Evolutionary conservation across 1,284 basidiomycete genomes (phyloP).

Genomic region (Cystobasidium slooffiae): DNA sequence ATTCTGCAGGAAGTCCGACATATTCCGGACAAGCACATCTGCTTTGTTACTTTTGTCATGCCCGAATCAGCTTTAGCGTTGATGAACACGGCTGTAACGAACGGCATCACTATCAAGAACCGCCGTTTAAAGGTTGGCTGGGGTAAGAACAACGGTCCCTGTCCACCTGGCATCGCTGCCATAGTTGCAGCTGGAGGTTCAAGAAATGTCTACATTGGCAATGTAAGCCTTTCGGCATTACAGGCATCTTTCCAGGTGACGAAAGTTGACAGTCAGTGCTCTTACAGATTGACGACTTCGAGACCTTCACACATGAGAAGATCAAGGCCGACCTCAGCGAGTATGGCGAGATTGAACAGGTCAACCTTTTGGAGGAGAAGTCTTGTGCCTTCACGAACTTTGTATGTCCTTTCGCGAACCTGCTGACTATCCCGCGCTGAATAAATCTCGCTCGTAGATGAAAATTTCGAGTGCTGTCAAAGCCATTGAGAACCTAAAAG

Average conservation of each 20-base stretch:
- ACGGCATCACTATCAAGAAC: conserved; percentile 85
- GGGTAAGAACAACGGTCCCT: conserved; percentile 69
- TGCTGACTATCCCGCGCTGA: background rate
- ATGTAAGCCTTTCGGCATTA: conserved; percentile 12
- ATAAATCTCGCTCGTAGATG: conserved; percentile 54
- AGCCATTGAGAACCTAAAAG: conserved; percentile 89
- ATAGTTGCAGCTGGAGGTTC: conserved; percentile 88
- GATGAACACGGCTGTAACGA: conserved; percentile 83
- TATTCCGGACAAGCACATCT: conserved; percentile 71
- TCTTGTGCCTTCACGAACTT: conserved; percentile 94
- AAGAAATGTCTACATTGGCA: conserved; percentile 91
- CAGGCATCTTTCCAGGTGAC: background rate
- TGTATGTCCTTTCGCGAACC: conserved; percentile 11
- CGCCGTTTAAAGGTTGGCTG: conserved; percentile 90
- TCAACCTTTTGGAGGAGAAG: conserved; percentile 95
- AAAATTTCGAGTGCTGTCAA: conserved; percentile 65
- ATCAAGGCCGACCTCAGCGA: conserved; percentile 86
- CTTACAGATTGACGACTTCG: conserved; percentile 80
- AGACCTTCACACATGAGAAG: conserved; percentile 79
- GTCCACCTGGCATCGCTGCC: conserved; percentile 78
- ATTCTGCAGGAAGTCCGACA: conserved; percentile 82
- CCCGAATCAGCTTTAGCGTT: conserved; percentile 86
- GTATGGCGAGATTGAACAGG: conserved; percentile 90
- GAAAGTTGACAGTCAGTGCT: conserved; percentile 7
- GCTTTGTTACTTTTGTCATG: conserved; percentile 71